Conservation (phyloP, 2,329 filamentous ascomycete genomes). For the Aspergillus phoenicis region DNA sequence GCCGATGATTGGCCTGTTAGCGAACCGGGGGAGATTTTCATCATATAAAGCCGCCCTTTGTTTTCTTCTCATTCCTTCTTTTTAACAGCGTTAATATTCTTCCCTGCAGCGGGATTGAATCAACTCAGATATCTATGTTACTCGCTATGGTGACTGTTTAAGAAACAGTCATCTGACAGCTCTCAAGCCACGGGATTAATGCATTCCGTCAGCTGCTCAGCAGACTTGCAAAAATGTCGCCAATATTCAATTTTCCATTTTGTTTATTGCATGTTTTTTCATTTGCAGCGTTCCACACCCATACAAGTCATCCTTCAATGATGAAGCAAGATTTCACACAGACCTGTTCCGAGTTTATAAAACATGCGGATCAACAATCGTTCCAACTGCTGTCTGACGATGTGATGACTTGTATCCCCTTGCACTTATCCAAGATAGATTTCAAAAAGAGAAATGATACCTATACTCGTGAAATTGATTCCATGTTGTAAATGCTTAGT, state of each 20-base stretch:
- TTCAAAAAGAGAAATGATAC: not conserved
- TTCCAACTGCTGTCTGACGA: slow-evolving; percentile 54
- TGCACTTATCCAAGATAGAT: not conserved
- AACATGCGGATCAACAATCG: slow-evolving; percentile 53
- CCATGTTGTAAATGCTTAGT: too few species aligned
- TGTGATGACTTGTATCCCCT: slow-evolving; percentile 24
- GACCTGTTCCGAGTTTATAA: slow-evolving; percentile 66
- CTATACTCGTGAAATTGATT: too few species aligned
- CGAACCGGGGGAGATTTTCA: slow-evolving; percentile 62
- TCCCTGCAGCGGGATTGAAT: too few species aligned
- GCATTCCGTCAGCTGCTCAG: too few species aligned
- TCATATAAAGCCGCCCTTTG: slow-evolving; percentile 8
- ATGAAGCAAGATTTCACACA: slow-evolving; percentile 61
- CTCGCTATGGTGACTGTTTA: not conserved
- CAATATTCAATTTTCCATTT: not conserved
- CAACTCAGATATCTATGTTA: too few species aligned
- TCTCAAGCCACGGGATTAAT: too few species aligned
- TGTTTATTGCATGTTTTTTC: not conserved
- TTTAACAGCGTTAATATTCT: too few species aligned
- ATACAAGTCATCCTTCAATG: slow-evolving; percentile 39
- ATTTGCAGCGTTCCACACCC: not conserved
- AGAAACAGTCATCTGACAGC: not conserved
- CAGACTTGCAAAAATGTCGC: not conserved
- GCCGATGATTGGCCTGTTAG: slow-evolving; percentile 24
- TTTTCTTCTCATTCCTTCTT: not conserved